A percentile compares a stretch with the other conserved stretches of the same genome.
Evolutionary conservation across 352 stramenopile species (phyloP).

Genomic region (Phytophthora hybrid): DNA sequence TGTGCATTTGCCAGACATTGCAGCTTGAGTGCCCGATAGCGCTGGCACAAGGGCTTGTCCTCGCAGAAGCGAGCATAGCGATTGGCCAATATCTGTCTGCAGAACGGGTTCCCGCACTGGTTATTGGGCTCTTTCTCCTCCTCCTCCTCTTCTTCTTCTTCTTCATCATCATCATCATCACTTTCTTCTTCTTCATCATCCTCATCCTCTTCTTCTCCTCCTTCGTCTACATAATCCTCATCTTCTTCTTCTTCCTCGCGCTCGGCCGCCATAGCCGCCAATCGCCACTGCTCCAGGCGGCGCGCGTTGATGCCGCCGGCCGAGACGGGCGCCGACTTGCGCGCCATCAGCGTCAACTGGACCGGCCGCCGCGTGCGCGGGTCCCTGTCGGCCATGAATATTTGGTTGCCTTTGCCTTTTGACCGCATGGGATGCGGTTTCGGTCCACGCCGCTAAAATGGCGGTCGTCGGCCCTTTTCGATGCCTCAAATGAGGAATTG

Average conservation of each 20-base stretch:
- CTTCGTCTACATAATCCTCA: neutral
- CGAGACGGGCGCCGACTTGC: slow-evolving; percentile 34
- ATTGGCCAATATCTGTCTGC: slow-evolving; percentile 48
- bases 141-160: slow-evolving; percentile 14
- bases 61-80: slow-evolving; percentile 56
- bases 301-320: slow-evolving; percentile 12
- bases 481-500: too few species aligned
- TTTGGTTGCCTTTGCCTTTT: too few species aligned
- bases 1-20: slow-evolving; percentile 51
- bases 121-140: slow-evolving; percentile 13
- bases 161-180: neutral
- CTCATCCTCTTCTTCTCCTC: neutral
- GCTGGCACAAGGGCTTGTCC: slow-evolving; percentile 58
- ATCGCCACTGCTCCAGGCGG: neutral
- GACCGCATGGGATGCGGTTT: neutral
- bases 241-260: neutral
- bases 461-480: neutral
- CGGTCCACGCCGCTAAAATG: neutral
- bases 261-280: neutral
- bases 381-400: slow-evolving; percentile 3
- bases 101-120: slow-evolving; percentile 66
- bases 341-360: slow-evolving; percentile 25
- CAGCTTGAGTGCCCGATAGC: slow-evolving; percentile 59
- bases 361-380: neutral
- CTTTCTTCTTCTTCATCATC: too few species aligned